Evolutionary conservation across 768 basidiomycete species (phyloP).

Genomic region (Bullera alba): DNA sequence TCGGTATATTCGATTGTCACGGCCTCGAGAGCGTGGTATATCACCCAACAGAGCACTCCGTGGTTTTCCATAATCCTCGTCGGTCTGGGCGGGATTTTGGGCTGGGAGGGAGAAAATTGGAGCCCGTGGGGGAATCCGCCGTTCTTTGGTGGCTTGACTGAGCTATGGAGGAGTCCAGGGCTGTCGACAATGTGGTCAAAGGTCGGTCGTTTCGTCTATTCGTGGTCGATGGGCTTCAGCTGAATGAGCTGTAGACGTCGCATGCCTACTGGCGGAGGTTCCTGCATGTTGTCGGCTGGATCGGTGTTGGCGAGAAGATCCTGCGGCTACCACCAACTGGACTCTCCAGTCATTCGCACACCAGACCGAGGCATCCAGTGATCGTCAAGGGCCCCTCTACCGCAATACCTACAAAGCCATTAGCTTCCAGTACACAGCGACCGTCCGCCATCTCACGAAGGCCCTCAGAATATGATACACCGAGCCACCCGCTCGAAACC

Average conservation of each 20-base stretch:
- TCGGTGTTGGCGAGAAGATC: constrained; percentile 29
- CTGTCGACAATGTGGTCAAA: too few species aligned
- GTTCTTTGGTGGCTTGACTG: too few species aligned
- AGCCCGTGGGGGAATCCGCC: constrained; percentile 37
- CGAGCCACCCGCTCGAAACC: constrained; percentile 16
- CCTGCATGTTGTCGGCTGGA: too few species aligned
- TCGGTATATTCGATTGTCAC: constrained; percentile 18
- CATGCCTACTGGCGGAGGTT: too few species aligned
- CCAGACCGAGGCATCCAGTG: too few species aligned
- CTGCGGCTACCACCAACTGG: constrained; percentile 28
- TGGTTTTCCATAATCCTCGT: constrained; percentile 5
- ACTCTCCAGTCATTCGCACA: constrained; percentile 7
- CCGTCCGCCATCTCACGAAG: too few species aligned
- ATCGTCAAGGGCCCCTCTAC: not conserved
- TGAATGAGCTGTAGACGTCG: too few species aligned
- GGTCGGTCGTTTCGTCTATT: too few species aligned
- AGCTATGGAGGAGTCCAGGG: too few species aligned
- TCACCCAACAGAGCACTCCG: constrained; percentile 4
- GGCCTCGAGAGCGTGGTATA: constrained; percentile 9
- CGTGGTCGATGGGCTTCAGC: not conserved
- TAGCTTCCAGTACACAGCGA: constrained; percentile 1
- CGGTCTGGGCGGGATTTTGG: constrained; percentile 16
- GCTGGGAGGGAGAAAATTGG: constrained; percentile 27
- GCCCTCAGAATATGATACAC: too few species aligned
- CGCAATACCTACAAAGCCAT: not conserved